Base-by-base conservation (phyloP, 352 stramenopile species). In the Lagenidium giganteum region DNA sequence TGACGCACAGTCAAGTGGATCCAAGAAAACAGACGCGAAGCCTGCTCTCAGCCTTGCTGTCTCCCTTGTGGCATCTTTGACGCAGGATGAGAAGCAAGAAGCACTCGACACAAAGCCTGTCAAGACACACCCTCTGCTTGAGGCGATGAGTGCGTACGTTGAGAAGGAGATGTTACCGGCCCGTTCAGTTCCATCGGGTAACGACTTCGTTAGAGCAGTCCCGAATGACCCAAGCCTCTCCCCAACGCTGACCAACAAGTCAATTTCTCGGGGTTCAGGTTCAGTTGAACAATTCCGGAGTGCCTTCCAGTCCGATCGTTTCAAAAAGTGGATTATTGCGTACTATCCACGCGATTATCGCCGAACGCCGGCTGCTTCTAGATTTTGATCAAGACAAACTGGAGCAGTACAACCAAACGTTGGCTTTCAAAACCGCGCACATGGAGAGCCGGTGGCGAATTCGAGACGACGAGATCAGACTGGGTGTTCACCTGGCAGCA, bases 31-130 rank as follows among this genome's bases (percentile, higher is more conserved):
- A n/a, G n/a, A n/a, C n/a, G n/a, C n/a, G n/a, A n/a, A 76, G 16
- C 70, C 68, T 14, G 59, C 66, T 4, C 47, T 78, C 4, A 86
- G 70, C 50, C 67, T 88, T 12, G 76, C 70, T 4, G 72, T 85
- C 12, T 88, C 76, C 7, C 52, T 88, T 3, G 76, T 86, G 3
- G 72, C 79, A 17, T 88, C 76, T 4, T 58, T 88, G 23, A 86
- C 76, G 36, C 67, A 85, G 43, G 67, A 74, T 36, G 70, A 88
- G 35, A 66, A 88, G 39, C 76, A 84, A 30, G 76, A 88, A 35
- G 73, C 54, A 23, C 47, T 88, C 4, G 73, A 86, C 34, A 54
- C 47, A 3, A 67, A 72, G n/a, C 73, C 73, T 0, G 45, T 83
- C 5, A 87, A 84, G 57, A 72, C 47, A 2, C 77, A 89, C 33